These are phyloP conservation scores for Usnea hakonensis DNA, from an alignment of 495 filamentous ascomycete genomes.

Conservation along the genomic window DNA sequence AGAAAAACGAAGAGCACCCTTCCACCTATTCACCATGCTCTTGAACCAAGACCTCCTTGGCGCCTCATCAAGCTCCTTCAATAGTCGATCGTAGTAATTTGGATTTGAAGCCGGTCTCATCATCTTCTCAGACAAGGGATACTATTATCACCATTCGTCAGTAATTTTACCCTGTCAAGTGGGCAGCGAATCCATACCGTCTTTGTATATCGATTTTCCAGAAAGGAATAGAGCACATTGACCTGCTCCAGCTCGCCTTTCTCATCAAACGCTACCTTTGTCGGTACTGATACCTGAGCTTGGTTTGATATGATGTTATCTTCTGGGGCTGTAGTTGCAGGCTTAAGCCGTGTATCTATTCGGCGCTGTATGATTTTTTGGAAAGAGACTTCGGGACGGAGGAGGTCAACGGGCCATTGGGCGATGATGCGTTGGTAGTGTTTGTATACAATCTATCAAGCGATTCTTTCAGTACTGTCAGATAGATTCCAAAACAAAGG, in stretches of 20 bases:
- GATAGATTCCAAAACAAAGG: not conserved
- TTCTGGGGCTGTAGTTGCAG: constrained; percentile 11
- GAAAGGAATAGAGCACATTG: constrained; percentile 64
- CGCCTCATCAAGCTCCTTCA: constrained; percentile 65
- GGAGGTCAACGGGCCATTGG: constrained; percentile 69
- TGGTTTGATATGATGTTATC: constrained; percentile 22
- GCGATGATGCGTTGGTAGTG: constrained; percentile 60
- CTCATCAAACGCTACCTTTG: constrained; percentile 24
- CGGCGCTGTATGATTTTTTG: constrained; percentile 59
- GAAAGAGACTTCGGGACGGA: constrained; percentile 72
- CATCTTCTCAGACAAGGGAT: constrained; percentile 53
- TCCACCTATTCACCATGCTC: constrained; percentile 48
- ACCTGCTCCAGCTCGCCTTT: constrained; percentile 47
- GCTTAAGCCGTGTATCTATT: constrained; percentile 35
- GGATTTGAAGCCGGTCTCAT: constrained; percentile 67
- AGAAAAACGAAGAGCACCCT: constrained; percentile 55
- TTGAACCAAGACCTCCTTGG: constrained; percentile 53
- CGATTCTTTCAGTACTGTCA: not conserved
- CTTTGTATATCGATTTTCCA: constrained; percentile 64
- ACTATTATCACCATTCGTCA: constrained; percentile 34
- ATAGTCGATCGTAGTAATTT: constrained; percentile 63
- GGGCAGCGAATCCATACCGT: constrained; percentile 34
- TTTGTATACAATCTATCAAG: constrained; percentile 35
- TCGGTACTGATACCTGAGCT: constrained; percentile 22
- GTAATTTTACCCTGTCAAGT: not conserved